phyloP scores from a whole-genome alignment of 495 filamentous ascomycete genomes.

The Penicillium bovifimosum region DNA sequence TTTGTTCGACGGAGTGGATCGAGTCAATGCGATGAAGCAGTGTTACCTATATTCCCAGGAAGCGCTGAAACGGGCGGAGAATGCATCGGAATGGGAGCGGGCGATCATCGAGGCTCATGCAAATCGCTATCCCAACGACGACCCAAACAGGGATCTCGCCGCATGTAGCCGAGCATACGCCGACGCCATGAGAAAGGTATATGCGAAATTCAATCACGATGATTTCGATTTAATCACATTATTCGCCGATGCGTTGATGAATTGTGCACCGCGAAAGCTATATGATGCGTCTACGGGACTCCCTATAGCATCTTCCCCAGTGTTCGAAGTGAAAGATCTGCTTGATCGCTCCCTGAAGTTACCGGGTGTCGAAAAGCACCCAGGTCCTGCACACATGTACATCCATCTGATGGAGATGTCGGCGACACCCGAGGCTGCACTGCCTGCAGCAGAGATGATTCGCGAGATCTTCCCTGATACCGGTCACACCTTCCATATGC shows the following conservation, averaged over 20 bases:
- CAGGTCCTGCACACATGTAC: constrained; percentile 58
- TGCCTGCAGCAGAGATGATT: constrained; percentile 51
- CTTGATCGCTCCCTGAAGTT: constrained; percentile 45
- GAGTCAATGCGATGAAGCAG: constrained; percentile 30
- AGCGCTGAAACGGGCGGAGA: constrained; percentile 26
- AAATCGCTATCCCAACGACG: constrained; percentile 41
- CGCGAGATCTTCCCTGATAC: constrained; percentile 54
- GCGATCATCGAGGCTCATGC: constrained; percentile 49
- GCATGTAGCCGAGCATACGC: constrained; percentile 49
- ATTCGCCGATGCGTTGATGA: constrained; percentile 59
- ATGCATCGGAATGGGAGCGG: constrained; percentile 35
- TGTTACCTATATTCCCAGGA: constrained; percentile 32
- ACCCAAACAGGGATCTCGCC: constrained; percentile 30
- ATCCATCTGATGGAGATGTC: constrained; percentile 69
- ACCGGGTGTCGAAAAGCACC: constrained; percentile 39
- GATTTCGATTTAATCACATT: constrained; percentile 53
- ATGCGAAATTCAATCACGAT: constrained; percentile 32
- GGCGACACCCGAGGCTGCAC: constrained; percentile 46
- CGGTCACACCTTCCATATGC: constrained; percentile 64
- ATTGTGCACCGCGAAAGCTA: constrained; percentile 54
- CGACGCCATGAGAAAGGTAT: constrained; percentile 49
- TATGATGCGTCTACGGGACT: constrained; percentile 52
- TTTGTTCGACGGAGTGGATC: constrained; percentile 48
- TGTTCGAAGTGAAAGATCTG: constrained; percentile 46
- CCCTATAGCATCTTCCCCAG: constrained; percentile 45